Conservation (phyloP, 768 basidiomycete genomes). For the Flagelloscypha sp. region DNA sequence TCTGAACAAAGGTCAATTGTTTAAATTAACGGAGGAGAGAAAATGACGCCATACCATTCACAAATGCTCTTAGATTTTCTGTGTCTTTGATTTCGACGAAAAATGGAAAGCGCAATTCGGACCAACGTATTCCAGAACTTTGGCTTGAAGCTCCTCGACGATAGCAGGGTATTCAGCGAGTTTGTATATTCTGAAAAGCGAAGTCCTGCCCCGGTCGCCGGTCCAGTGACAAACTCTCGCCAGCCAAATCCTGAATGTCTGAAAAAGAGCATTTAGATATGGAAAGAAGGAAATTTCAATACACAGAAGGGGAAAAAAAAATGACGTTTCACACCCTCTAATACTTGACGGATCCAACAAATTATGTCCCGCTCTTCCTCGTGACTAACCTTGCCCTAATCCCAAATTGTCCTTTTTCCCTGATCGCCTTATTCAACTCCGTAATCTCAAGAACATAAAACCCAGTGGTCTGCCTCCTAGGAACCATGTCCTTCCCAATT, state of each 20-base stretch:
- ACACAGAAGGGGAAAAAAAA: too few species aligned
- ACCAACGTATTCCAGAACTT: slow-evolving; percentile 34
- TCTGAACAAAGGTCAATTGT: too few species aligned
- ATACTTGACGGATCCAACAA: too few species aligned
- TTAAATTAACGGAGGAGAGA: too few species aligned
- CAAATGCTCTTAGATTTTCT: slow-evolving; percentile 32
- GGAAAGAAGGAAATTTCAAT: too few species aligned
- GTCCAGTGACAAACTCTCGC: slow-evolving; percentile 24
- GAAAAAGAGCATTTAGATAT: too few species aligned
- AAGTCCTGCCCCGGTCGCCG: slow-evolving; percentile 24
- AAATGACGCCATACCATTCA: slow-evolving; percentile 22
- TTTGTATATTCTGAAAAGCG: slow-evolving; percentile 38
- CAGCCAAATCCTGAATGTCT: slow-evolving; percentile 10
- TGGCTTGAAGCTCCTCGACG: slow-evolving; percentile 29
- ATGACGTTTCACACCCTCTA: too few species aligned
- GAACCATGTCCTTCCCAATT: slow-evolving; percentile 8
- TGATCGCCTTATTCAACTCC: slow-evolving; percentile 2
- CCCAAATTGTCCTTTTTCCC: slow-evolving; percentile 6
- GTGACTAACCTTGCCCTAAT: neutral
- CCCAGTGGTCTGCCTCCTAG: slow-evolving; percentile 7
- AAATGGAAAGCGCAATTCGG: slow-evolving; percentile 27
- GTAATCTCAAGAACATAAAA: slow-evolving; percentile 10
- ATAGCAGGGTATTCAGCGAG: slow-evolving; percentile 35
- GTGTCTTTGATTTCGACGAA: slow-evolving; percentile 38
- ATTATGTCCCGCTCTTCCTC: too few species aligned